phyloP scores from a whole-genome alignment of 1,139 yeast species.

The Taiozyma onychis region DNA sequence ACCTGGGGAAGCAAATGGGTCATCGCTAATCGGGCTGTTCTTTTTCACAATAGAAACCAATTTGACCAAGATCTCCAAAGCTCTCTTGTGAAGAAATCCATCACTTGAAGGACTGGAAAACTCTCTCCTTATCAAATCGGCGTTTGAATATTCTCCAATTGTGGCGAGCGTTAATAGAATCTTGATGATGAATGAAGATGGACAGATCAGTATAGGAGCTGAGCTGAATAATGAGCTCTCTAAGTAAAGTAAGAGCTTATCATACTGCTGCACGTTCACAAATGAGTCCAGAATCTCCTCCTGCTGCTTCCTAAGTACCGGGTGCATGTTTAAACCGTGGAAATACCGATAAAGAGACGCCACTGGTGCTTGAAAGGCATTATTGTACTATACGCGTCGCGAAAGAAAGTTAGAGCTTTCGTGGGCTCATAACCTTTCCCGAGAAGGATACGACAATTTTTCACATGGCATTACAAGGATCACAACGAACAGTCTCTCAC shows the following conservation, averaged over 20 bases:
- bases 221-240: slow-evolving; percentile 17
- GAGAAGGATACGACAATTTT: background rate
- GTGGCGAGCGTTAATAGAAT: slow-evolving; percentile 21
- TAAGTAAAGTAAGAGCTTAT: slow-evolving; percentile 15
- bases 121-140: slow-evolving; percentile 11
- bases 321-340: background rate
- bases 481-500: background rate
- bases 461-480: too few relatives aligned
- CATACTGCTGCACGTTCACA: slow-evolving; percentile 18
- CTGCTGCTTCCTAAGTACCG: slow-evolving; percentile 6
- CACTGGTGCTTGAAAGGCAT: too few relatives aligned
- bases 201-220: slow-evolving; percentile 16
- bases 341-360: background rate
- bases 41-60: slow-evolving; percentile 10
- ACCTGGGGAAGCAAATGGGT: slow-evolving; percentile 1
- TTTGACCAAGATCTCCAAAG: slow-evolving; percentile 10
- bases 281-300: slow-evolving; percentile 18
- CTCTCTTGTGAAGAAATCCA: slow-evolving; percentile 14
- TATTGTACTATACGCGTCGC: background rate
- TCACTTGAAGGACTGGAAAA: slow-evolving; percentile 5
- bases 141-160: slow-evolving; percentile 17
- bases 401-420: background rate
- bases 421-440: background rate
- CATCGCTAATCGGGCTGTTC: slow-evolving; percentile 1
- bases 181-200: slow-evolving; percentile 15